phyloP scores from a whole-genome alignment of 75 land plant genomes.

The Cupressus sempervirens region DNA sequence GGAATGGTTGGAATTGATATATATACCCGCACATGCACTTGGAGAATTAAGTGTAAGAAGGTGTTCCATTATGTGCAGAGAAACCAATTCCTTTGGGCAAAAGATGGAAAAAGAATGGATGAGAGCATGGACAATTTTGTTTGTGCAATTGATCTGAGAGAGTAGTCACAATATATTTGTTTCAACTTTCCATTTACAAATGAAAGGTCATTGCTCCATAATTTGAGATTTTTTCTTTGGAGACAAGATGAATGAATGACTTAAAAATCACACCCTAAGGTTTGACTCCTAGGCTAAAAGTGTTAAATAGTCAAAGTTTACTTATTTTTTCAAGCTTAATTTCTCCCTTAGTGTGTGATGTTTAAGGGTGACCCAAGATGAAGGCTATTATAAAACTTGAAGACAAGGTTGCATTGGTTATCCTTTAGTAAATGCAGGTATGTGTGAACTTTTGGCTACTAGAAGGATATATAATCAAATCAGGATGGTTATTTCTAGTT shows the following conservation, averaged over 20 bases:
- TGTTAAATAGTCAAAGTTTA: no score
- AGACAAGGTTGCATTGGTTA: conserved; percentile 89
- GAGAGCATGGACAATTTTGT: conserved; percentile 62
- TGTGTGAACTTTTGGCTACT: conserved; percentile 96
- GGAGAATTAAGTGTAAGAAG: conserved; percentile 82
- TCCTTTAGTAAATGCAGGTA: conserved; percentile 89
- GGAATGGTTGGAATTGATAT: no score
- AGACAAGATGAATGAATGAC: no score
- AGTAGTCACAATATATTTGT: conserved; percentile 85
- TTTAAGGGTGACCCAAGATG: no score
- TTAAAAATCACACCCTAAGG: no score
- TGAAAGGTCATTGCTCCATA: conserved; percentile 66
- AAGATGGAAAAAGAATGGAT: conserved; percentile 45
- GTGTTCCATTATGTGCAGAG: conserved; percentile 53
- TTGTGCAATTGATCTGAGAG: conserved; percentile 69
- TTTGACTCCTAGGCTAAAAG: no score
- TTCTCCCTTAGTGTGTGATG: no score
- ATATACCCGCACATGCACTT: conserved; percentile 80
- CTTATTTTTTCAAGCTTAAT: no score
- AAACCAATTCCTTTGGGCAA: conserved; percentile 65
- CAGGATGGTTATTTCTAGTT: conserved; percentile 75
- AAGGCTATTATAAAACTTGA: conserved; percentile 68
- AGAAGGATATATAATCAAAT: conserved; percentile 86
- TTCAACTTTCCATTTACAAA: conserved; percentile 86
- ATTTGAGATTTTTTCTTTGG: conserved; percentile 75